Conservation (phyloP, 2,329 filamentous ascomycete genomes). For the Nemania sp. region DNA sequence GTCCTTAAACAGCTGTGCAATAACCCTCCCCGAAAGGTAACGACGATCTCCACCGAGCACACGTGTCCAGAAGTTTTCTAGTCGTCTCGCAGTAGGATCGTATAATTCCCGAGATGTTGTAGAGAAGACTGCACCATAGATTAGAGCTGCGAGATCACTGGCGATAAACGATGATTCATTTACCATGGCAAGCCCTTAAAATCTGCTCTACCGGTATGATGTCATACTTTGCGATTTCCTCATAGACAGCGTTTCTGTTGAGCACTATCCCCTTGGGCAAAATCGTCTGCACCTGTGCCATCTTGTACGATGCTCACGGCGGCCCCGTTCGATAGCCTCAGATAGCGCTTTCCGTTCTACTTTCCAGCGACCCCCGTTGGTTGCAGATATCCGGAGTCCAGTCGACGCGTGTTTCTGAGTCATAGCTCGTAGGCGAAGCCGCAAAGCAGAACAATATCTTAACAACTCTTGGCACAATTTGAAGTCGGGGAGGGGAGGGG, state of each 20-base stretch:
- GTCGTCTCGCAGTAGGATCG: conserved; percentile 64
- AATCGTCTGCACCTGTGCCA: conserved; percentile 45
- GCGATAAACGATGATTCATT: background rate
- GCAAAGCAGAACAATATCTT: conserved; percentile 6
- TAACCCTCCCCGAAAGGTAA: conserved; percentile 54
- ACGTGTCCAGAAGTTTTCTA: conserved; percentile 71
- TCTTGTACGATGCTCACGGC: conserved; percentile 35
- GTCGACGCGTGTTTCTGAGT: conserved; percentile 23
- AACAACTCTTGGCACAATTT: conserved; percentile 7
- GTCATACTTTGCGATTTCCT: conserved; percentile 57
- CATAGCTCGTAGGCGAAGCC: conserved; percentile 23
- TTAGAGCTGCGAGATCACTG: conserved; percentile 21
- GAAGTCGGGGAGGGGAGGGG: background rate
- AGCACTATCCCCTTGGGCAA: conserved; percentile 62
- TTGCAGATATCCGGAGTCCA: conserved; percentile 22
- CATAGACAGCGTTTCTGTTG: conserved; percentile 57
- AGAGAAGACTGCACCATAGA: conserved; percentile 57
- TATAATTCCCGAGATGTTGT: conserved; percentile 61
- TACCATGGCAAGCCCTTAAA: conserved; percentile 63
- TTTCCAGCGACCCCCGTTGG: conserved; percentile 24
- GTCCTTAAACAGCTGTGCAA: conserved; percentile 61
- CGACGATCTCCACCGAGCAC: conserved; percentile 64
- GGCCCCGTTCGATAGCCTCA: conserved; percentile 16
- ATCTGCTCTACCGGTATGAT: conserved; percentile 58
- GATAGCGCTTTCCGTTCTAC: conserved; percentile 16